Conservation (phyloP, 2,329 filamentous ascomycete genomes). For the Neonectria ditissima region DNA sequence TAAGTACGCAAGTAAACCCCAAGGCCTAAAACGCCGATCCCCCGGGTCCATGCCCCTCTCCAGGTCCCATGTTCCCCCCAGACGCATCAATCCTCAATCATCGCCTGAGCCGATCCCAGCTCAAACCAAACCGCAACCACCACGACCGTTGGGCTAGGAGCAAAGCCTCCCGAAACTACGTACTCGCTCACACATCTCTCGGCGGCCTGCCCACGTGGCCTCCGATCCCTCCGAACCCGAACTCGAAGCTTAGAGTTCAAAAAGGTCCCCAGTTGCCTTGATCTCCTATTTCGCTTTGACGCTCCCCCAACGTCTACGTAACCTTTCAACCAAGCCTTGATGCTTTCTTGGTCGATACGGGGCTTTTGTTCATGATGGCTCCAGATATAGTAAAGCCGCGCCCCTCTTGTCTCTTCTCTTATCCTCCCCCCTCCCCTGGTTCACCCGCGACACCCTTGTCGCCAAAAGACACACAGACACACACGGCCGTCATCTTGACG, state of each 20-base stretch:
- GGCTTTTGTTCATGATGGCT: conserved; percentile 9
- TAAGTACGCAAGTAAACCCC: too few species aligned
- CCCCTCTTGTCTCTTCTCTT: conserved; percentile 16
- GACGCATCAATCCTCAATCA: neutral
- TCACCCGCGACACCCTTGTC: conserved; percentile 25
- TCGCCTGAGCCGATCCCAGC: conserved; percentile 1
- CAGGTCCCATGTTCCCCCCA: neutral
- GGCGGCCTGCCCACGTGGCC: conserved; percentile 36
- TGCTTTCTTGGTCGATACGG: neutral
- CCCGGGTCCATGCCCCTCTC: neutral
- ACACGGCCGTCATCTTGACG: conserved; percentile 15
- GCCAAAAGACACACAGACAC: conserved; percentile 31
- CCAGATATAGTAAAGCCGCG: conserved; percentile 25
- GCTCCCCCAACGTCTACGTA: neutral
- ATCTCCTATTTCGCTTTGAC: neutral
- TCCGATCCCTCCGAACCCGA: neutral
- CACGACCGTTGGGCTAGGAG: neutral
- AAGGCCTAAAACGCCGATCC: conserved; percentile 5
- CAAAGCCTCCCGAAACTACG: neutral
- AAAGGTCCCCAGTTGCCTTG: neutral
- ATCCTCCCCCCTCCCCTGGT: conserved; percentile 20
- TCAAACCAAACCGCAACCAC: neutral
- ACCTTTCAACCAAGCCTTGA: neutral
- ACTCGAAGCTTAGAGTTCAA: conserved; percentile 13
- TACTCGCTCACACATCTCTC: neutral